phyloP scores from a whole-genome alignment of 208 protist genomes.

The Acanthamoeba castellanii region DNA sequence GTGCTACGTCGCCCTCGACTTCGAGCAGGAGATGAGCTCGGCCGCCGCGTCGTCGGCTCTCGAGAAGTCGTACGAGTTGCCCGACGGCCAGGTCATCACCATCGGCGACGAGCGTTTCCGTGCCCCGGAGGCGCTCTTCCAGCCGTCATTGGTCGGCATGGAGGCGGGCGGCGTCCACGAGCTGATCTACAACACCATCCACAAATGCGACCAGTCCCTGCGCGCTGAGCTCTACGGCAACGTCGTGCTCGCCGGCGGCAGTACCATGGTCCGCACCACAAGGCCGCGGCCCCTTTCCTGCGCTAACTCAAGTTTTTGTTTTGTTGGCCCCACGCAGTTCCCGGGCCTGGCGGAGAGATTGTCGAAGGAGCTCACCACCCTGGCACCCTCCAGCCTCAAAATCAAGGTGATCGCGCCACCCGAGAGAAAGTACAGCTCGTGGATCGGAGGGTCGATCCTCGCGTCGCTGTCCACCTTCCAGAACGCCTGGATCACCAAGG shows the following conservation, averaged over 20 bases:
- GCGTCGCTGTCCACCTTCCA: constrained; percentile 83
- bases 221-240: constrained; percentile 97
- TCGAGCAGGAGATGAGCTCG: too few species aligned
- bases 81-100: constrained; percentile 76
- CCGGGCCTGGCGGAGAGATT: constrained; percentile 95
- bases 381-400: constrained; percentile 88
- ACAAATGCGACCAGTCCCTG: constrained; percentile 96
- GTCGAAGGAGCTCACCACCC: constrained; percentile 95
- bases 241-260: constrained; percentile 94
- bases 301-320: constrained; percentile 84
- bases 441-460: constrained; percentile 92
- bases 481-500: constrained; percentile 98
- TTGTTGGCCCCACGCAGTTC: constrained; percentile 96
- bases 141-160: constrained; percentile 93
- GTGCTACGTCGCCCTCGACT: constrained; percentile 90
- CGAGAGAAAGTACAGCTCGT: constrained; percentile 88
- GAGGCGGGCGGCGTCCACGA: constrained; percentile 97
- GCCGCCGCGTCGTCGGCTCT: too few species aligned
- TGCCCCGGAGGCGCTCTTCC: constrained; percentile 97
- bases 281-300: too few species aligned
- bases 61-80: constrained; percentile 75
- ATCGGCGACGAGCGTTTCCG: constrained; percentile 84
- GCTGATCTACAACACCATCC: constrained; percentile 97
- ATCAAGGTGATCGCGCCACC: constrained; percentile 77
- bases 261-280: constrained; percentile 29